A percentile compares a stretch with the other conserved stretches of the same genome.
Evolutionary conservation across 768 basidiomycete species (phyloP).

Genomic region (Heimioporus sp.): DNA sequence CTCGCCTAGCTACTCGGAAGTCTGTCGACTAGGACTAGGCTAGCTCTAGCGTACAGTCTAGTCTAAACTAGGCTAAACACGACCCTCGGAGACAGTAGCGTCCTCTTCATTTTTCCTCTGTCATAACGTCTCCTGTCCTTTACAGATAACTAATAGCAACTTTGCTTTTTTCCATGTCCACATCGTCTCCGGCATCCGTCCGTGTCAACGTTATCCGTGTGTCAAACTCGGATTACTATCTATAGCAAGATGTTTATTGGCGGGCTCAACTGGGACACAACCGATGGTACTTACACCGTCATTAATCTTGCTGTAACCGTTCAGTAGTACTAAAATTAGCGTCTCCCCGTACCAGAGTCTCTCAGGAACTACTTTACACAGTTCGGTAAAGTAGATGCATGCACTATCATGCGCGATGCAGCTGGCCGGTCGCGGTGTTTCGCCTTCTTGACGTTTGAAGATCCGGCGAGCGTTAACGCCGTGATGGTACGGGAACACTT

Average conservation of each 20-base stretch:
- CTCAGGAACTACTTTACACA: slow-evolving; percentile 89
- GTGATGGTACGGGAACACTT: slow-evolving; percentile 96
- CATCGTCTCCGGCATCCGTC: slow-evolving; percentile 25
- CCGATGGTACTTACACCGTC: slow-evolving; percentile 77
- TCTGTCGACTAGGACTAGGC: slow-evolving; percentile 66
- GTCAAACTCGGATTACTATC: slow-evolving; percentile 26
- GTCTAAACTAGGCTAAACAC: slow-evolving; percentile 77
- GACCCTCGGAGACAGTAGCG: slow-evolving; percentile 68
- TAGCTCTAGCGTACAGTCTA: slow-evolving; percentile 78
- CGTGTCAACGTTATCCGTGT: slow-evolving; percentile 26
- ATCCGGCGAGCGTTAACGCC: slow-evolving; percentile 88
- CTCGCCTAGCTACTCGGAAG: slow-evolving; percentile 45
- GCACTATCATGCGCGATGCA: slow-evolving; percentile 98
- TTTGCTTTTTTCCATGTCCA: slow-evolving; percentile 41
- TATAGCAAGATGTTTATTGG: slow-evolving; percentile 99
- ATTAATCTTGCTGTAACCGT: slow-evolving; percentile 33
- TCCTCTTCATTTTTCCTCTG: slow-evolving; percentile 54
- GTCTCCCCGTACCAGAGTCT: slow-evolving; percentile 49
- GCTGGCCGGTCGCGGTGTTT: slow-evolving; percentile 95
- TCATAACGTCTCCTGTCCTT: slow-evolving; percentile 63
- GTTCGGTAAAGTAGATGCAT: slow-evolving; percentile 96
- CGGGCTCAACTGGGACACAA: slow-evolving; percentile 99
- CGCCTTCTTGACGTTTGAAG: slow-evolving; percentile 95
- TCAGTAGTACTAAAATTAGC: slow-evolving; percentile 45
- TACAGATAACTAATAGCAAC: slow-evolving; percentile 80